Percentiles rank a stretch among this genome's conserved stretches.
These are phyloP conservation scores for Scleroderma citrinum DNA, from an alignment of 768 basidiomycete genomes.

Conservation along the genomic window DNA sequence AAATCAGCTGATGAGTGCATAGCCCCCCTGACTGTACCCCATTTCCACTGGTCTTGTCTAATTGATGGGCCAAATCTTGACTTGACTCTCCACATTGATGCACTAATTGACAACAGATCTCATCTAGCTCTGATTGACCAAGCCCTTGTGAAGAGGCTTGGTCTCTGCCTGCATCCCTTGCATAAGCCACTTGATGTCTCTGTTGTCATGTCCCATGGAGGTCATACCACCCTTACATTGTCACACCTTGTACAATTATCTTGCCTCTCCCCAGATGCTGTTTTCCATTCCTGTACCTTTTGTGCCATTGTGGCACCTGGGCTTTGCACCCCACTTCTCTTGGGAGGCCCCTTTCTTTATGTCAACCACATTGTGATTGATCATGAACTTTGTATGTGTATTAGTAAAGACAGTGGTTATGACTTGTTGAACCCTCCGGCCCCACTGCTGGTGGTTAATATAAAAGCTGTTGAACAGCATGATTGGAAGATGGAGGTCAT, in stretches of 20 bases:
- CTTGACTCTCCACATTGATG: slow-evolving; percentile 2
- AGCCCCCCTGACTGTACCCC: not conserved
- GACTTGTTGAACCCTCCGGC: not conserved
- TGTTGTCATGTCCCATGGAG: not conserved
- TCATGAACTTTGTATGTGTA: not conserved
- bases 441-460: not conserved
- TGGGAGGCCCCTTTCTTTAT: slow-evolving; percentile 1
- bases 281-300: not conserved
- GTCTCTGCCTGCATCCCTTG: not conserved
- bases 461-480: not conserved
- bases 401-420: not conserved
- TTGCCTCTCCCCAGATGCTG: not conserved
- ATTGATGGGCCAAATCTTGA: not conserved
- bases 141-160: not conserved
- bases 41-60: slow-evolving; percentile 10
- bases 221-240: not conserved
- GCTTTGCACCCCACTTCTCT: not conserved
- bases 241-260: not conserved
- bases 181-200: not conserved
- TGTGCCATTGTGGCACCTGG: not conserved
- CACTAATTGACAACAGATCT: slow-evolving; percentile 26
- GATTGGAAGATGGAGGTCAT: too few relatives aligned
- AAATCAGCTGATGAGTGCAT: slow-evolving; percentile 9
- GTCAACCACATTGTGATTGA: slow-evolving; percentile 2
- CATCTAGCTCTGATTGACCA: slow-evolving; percentile 3